These are phyloP conservation scores for Saccharomyces pastorianus DNA, from an alignment of 1,139 yeast genomes.

Conservation along the genomic window DNA sequence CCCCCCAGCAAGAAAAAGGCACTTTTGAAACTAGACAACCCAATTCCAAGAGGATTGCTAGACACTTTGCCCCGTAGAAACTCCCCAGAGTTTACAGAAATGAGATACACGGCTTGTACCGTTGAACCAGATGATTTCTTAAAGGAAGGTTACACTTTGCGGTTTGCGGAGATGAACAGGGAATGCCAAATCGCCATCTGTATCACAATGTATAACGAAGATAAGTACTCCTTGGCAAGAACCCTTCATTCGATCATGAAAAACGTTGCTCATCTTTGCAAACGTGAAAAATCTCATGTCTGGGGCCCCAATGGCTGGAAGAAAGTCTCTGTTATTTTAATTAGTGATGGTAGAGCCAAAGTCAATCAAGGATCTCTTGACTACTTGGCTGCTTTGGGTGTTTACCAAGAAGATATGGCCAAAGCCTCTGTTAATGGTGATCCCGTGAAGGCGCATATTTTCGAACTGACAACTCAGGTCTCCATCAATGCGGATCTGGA, in stretches of 20 bases:
- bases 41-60: conserved; percentile 79
- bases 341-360: conserved; percentile 89
- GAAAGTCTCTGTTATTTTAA: conserved; percentile 80
- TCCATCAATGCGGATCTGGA: conserved; percentile 77
- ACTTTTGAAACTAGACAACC: conserved; percentile 81
- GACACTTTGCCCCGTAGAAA: conserved; percentile 75
- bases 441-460: conserved; percentile 84
- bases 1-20: conserved; percentile 40
- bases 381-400: conserved; percentile 84
- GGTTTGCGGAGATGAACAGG: conserved; percentile 76
- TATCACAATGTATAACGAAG: conserved; percentile 94
- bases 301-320: conserved; percentile 98
- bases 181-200: conserved; percentile 87
- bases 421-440: conserved; percentile 85
- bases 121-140: conserved; percentile 78
- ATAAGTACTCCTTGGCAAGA: conserved; percentile 77
- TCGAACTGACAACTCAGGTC: conserved; percentile 88
- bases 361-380: conserved; percentile 76
- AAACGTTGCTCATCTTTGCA: conserved; percentile 78
- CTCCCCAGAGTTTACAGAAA: conserved; percentile 84
- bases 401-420: conserved; percentile 93
- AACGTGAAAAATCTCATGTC: conserved; percentile 69
- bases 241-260: conserved; percentile 91
- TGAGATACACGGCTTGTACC: conserved; percentile 93
- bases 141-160: conserved; percentile 70